phyloP scores from a whole-genome alignment of 2,329 filamentous ascomycete genomes.

The Colletotrichum neosansevieriae region DNA sequence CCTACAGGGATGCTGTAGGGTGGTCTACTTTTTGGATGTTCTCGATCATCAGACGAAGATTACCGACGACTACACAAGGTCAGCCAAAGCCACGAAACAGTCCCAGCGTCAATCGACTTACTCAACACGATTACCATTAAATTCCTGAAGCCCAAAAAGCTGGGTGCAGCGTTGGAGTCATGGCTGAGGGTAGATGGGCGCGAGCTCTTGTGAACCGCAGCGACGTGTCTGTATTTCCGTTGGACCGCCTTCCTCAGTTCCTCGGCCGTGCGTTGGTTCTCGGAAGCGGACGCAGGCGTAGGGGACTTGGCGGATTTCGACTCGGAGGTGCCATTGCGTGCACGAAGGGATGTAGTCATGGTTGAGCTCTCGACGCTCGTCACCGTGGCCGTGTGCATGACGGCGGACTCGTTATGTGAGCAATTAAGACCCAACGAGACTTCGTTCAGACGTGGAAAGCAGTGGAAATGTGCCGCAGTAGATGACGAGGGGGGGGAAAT shows the following conservation, averaged over 20 bases:
- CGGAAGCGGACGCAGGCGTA: conserved; percentile 27
- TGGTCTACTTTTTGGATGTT: conserved; percentile 87
- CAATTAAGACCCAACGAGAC: conserved; percentile 21
- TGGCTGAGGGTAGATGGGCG: conserved; percentile 87
- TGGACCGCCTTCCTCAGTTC: conserved; percentile 54
- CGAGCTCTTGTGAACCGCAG: conserved; percentile 80
- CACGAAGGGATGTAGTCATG: conserved; percentile 28
- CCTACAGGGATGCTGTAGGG: conserved; percentile 38
- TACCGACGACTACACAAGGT: conserved; percentile 79
- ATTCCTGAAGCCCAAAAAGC: conserved; percentile 94
- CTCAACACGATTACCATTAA: conserved; percentile 93
- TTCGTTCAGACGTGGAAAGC: not conserved
- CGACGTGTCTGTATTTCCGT: conserved; percentile 90
- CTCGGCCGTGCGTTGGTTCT: conserved; percentile 41
- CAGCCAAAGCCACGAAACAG: conserved; percentile 27
- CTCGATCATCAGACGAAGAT: conserved; percentile 93
- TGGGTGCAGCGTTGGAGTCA: conserved; percentile 79
- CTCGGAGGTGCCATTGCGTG: conserved; percentile 40
- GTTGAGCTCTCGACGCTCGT: conserved; percentile 43
- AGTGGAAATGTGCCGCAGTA: not conserved
- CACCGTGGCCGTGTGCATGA: conserved; percentile 57
- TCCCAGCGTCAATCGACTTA: conserved; percentile 55
- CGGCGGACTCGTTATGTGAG: conserved; percentile 18
- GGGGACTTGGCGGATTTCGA: conserved; percentile 33
- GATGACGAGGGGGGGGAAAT: conserved; percentile 21